Evolutionary conservation across 2,329 filamentous ascomycete species (phyloP).

Genomic region (Lasiodiplodia theobromae): DNA sequence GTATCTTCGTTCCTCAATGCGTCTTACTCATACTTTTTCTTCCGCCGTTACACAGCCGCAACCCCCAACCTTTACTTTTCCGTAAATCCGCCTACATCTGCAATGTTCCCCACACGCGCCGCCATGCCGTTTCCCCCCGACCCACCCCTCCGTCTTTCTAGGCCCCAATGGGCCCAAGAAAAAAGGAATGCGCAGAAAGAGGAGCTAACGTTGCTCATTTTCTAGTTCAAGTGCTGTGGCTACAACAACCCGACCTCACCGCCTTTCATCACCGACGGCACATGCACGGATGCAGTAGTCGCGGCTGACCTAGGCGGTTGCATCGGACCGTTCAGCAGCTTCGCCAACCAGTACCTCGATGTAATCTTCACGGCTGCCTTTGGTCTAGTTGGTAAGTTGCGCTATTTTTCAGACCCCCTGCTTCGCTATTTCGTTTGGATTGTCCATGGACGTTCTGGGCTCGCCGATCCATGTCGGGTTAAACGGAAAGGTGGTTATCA

Average conservation of each 20-base stretch:
- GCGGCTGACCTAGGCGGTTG: slow-evolving; percentile 76
- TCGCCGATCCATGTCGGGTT: neutral
- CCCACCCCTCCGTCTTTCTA: slow-evolving; percentile 4
- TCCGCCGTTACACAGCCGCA: slow-evolving; percentile 25
- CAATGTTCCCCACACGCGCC: slow-evolving; percentile 15
- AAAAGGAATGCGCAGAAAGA: neutral
- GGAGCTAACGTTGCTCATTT: slow-evolving; percentile 30
- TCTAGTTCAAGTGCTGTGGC: slow-evolving; percentile 80
- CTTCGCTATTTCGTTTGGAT: neutral
- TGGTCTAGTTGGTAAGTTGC: slow-evolving; percentile 70
- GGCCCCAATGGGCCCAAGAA: slow-evolving; percentile 5
- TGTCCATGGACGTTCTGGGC: neutral
- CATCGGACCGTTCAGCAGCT: slow-evolving; percentile 70
- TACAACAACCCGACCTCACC: slow-evolving; percentile 76
- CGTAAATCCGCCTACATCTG: slow-evolving; percentile 22
- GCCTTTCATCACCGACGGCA: slow-evolving; percentile 69
- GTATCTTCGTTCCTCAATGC: slow-evolving; percentile 13
- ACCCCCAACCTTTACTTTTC: slow-evolving; percentile 17
- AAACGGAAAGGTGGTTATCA: neutral
- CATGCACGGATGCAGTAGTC: slow-evolving; percentile 73
- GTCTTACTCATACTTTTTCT: slow-evolving; percentile 26
- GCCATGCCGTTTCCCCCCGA: neutral
- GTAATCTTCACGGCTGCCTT: slow-evolving; percentile 81
- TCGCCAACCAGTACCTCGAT: slow-evolving; percentile 75
- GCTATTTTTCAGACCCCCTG: slow-evolving; percentile 30